phyloP scores from a whole-genome alignment of 257 asterid species.

The Solanum phureja region DNA sequence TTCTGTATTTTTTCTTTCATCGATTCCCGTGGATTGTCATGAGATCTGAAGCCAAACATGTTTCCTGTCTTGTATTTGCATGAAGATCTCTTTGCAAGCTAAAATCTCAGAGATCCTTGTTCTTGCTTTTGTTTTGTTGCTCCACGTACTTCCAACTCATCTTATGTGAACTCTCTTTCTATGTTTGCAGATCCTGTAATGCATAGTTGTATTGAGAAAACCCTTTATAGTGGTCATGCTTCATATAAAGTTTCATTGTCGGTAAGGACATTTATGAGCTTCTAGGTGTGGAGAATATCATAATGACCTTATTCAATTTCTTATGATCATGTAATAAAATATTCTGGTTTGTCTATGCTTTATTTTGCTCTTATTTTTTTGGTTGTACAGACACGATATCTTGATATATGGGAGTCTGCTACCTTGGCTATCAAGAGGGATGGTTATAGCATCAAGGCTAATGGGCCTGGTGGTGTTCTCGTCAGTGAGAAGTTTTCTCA shows the following conservation, averaged over 20 bases:
- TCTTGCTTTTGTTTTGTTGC: background rate
- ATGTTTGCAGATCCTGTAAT: conserved; percentile 59
- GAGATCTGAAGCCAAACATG: background rate
- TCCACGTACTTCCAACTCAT: background rate
- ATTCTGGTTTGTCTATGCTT: conserved; percentile 4
- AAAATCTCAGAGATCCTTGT: background rate
- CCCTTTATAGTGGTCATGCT: conserved; percentile 66
- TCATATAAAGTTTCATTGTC: conserved; percentile 66
- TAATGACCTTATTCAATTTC: background rate
- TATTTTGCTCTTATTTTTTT: conserved; percentile 4
- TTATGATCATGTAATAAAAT: background rate
- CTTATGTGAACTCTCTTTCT: background rate
- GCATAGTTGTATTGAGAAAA: conserved; percentile 66
- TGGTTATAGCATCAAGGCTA: conserved; percentile 81
- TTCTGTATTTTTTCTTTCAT: background rate
- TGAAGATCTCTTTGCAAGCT: background rate
- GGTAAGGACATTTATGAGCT: conserved; percentile 33
- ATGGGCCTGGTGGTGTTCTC: conserved; percentile 62
- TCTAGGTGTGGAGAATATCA: background rate
- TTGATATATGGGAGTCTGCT: conserved; percentile 93
- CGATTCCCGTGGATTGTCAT: background rate
- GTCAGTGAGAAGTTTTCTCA: conserved; percentile 68
- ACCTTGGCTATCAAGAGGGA: conserved; percentile 74
- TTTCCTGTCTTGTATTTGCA: background rate
- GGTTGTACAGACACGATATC: conserved; percentile 51